Percentiles rank a stretch among this genome's conserved stretches.
These are phyloP conservation scores for Deinandra increscens DNA, from an alignment of 129 eudicot genomes.

Conservation along the genomic window DNA sequence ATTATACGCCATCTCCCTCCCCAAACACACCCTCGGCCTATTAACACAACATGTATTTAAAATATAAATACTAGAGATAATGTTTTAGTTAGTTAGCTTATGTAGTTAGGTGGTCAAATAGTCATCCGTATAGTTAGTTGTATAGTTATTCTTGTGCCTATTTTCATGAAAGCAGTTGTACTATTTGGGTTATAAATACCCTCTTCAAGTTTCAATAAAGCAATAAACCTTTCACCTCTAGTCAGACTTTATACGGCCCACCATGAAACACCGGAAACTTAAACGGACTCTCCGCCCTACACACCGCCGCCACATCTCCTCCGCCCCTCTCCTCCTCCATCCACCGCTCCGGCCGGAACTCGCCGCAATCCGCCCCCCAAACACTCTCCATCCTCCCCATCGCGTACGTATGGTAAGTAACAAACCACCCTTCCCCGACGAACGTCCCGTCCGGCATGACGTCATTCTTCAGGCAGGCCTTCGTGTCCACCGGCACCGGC, in stretches of 20 bases:
- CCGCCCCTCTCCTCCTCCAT: slow-evolving; percentile 34
- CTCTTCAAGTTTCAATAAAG: no score
- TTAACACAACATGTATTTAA: no score
- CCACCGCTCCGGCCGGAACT: slow-evolving; percentile 85
- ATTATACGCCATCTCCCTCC: slow-evolving; percentile 80
- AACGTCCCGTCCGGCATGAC: slow-evolving; percentile 68
- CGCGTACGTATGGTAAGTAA: slow-evolving; percentile 56
- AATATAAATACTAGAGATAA: no score
- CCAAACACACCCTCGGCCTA: slow-evolving; percentile 70
- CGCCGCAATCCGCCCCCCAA: slow-evolving; percentile 71
- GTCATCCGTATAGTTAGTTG: no score
- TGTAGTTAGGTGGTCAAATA: no score
- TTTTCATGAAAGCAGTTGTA: no score
- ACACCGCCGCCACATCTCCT: slow-evolving; percentile 34
- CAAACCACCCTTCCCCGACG: slow-evolving; percentile 55
- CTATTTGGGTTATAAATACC: no score
- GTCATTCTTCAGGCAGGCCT: slow-evolving; percentile 45
- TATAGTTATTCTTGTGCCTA: no score
- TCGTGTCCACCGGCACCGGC: slow-evolving; percentile 77
- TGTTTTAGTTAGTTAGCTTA: no score
- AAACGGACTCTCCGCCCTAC: slow-evolving; percentile 47
- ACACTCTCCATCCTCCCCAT: slow-evolving; percentile 80
- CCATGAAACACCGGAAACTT: slow-evolving; percentile 70
- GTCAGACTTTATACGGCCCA: no score
- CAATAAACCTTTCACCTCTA: no score